A percentile compares a stretch with the other conserved stretches of the same genome.
These are phyloP conservation scores for Diaporthe helianthi DNA, from an alignment of 2,329 filamentous ascomycete species.

Conservation along the genomic window DNA sequence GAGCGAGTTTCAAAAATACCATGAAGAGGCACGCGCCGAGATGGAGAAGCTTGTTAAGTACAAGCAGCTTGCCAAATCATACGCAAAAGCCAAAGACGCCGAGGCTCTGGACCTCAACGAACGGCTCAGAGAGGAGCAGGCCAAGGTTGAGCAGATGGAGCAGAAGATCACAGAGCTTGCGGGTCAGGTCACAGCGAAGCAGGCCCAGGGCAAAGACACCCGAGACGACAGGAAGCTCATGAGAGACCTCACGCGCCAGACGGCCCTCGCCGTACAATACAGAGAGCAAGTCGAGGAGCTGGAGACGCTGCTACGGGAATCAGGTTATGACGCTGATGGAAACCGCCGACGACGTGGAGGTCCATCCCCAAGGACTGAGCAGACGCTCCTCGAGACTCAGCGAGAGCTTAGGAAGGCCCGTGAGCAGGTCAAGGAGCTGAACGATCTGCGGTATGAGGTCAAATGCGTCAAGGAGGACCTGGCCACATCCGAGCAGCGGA, in stretches of 20 bases:
- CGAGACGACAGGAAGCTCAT: constrained; percentile 56
- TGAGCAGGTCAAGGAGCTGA: constrained; percentile 60
- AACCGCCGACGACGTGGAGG: constrained; percentile 46
- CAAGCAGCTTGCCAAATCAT: constrained; percentile 80
- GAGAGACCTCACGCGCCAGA: constrained; percentile 64
- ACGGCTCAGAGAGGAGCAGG: constrained; percentile 72
- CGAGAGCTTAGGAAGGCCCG: constrained; percentile 62
- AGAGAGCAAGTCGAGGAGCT: constrained; percentile 66
- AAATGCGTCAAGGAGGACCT: constrained; percentile 59
- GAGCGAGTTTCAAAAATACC: constrained; percentile 76
- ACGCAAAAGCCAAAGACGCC: constrained; percentile 77
- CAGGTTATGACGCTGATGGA: constrained; percentile 42
- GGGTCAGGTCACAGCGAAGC: constrained; percentile 56
- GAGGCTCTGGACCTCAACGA: constrained; percentile 72
- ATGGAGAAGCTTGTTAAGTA: constrained; percentile 81
- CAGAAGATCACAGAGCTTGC: constrained; percentile 66
- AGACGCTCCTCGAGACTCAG: constrained; percentile 59
- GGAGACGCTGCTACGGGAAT: constrained; percentile 56
- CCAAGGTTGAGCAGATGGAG: constrained; percentile 70
- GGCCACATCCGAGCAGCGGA: constrained; percentile 53
- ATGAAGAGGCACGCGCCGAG: constrained; percentile 73
- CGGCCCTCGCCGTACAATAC: constrained; percentile 64
- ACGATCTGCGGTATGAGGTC: constrained; percentile 60
- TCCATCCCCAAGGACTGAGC: constrained; percentile 58
- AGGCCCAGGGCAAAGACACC: constrained; percentile 46